Percentiles rank a stretch among this genome's conserved stretches.
Evolutionary conservation across 257 asterid species (phyloP).

Genomic region (Solanum lycopersicoides): DNA sequence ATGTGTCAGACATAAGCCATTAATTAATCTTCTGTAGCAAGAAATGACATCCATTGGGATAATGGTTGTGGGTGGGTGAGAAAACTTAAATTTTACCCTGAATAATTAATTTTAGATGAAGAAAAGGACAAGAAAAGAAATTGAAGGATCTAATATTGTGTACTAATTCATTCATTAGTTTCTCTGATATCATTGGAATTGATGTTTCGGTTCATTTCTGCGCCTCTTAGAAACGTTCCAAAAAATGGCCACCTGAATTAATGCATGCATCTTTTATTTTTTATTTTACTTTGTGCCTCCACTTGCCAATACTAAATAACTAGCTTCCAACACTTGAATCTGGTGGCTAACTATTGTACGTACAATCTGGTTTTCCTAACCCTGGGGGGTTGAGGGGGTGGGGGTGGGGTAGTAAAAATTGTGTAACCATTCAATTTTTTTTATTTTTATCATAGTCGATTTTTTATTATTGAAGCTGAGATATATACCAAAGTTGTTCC

Average conservation of each 20-base stretch:
- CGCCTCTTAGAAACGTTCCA: background rate
- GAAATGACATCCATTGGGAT: background rate
- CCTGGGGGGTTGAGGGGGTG: background rate
- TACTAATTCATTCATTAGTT: background rate
- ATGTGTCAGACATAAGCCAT: background rate
- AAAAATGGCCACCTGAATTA: conserved; percentile 6
- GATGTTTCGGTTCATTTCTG: background rate
- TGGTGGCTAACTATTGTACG: background rate
- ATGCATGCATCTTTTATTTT: background rate
- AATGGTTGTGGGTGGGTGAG: background rate
- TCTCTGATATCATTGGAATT: conserved; percentile 2
- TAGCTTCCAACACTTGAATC: background rate
- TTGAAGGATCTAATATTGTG: background rate
- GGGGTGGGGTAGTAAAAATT: too few species aligned
- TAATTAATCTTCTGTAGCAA: background rate
- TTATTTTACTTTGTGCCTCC: background rate
- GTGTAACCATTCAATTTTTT: too few species aligned
- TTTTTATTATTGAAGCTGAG: too few species aligned
- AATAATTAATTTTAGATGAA: background rate
- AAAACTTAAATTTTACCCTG: background rate
- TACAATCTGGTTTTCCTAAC: background rate
- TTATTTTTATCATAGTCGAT: too few species aligned
- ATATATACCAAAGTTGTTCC: background rate
- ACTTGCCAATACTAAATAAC: background rate
- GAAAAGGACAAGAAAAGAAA: background rate